Conservation (phyloP, 2,329 filamentous ascomycete genomes). For the Hypoxylon sp. region DNA sequence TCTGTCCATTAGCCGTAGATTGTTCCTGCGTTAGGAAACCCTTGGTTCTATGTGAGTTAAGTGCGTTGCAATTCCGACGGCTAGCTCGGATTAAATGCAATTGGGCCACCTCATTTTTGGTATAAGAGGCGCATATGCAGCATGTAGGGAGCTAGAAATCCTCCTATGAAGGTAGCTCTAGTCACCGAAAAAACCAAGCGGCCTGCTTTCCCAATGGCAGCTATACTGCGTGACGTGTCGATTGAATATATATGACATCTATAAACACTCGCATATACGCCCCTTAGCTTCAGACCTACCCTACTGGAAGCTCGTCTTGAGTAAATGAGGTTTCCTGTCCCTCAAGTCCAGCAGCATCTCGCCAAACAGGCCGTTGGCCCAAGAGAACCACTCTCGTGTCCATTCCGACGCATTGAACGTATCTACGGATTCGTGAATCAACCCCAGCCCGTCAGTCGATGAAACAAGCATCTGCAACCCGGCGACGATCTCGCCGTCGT, state of each 20-base stretch:
- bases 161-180: conserved; percentile 13
- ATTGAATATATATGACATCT: conserved; percentile 36
- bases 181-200: conserved; percentile 11
- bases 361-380: conserved; percentile 56
- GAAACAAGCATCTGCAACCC: conserved; percentile 55
- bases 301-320: conserved; percentile 65
- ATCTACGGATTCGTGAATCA: conserved; percentile 62
- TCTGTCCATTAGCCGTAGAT: conserved; percentile 27
- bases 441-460: conserved; percentile 54
- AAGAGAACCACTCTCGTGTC: conserved; percentile 60
- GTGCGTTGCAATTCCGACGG: conserved; percentile 37
- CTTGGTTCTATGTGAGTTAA: conserved; percentile 23
- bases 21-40: conserved; percentile 44
- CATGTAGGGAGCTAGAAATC: conserved; percentile 17
- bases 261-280: conserved; percentile 34
- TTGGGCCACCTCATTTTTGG: conserved; percentile 40
- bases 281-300: not conserved
- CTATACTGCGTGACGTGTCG: conserved; percentile 38
- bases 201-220: conserved; percentile 5
- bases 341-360: conserved; percentile 66
- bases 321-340: conserved; percentile 78
- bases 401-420: conserved; percentile 56
- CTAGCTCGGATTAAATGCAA: conserved; percentile 41
- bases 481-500: conserved; percentile 55
- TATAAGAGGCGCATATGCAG: conserved; percentile 34